Base-by-base conservation (phyloP, 202 grass and related monocot genomes). In the Carex sylvatica region DNA sequence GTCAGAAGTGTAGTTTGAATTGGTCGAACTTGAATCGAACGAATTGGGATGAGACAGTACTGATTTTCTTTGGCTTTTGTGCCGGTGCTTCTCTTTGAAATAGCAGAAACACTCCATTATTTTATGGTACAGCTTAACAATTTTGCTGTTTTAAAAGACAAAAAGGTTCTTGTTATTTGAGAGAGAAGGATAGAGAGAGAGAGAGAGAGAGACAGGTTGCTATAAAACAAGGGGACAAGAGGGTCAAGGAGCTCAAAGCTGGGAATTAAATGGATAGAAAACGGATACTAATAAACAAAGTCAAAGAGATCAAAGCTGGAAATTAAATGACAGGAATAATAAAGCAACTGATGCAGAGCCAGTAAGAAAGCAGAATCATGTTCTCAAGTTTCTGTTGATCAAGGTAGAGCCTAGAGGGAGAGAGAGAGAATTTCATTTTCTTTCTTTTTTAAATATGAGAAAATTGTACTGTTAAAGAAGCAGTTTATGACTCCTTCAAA, bases 1-100 rank as follows among this genome's bases (percentile, higher is more conserved):
- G 72, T 69, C 61, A 55, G 85, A 86, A 82, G 77, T 89, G 79
- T 65, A 86, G 86, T 62, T 82, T 28, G 46, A 70, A 69, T 83
- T 63, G n/a, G 82, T 61, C 87, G 86, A 15, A 60, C 54, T 80
- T 83, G 52, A 83, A 83, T 74, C 53, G 61, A 49, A 82, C 14
- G 60, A 75, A 54, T 44, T 76, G 53, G 15, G 51, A 40, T 46
- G 73, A 28, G 49, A 67, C 16, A 5, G 28, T 28, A 31, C 31
- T 80, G 83, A 80, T 40, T 58, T 85, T 55, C 74, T 58, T 85
- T 36, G 74, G 31, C 72, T 38, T 68, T 80, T 85, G 22, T 70
- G 8, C 26, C 26, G 23, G 26, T 80, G 58, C 12, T 11, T 85
- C 30, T 85, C 47, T 60, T 79, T 85, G 31, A 54, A 70, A 79